Evolutionary conservation across 2,329 filamentous ascomycete species (phyloP), one percentile per base, ranked within the genome.

Genomic region (Colletotrichum destructivum): DNA sequence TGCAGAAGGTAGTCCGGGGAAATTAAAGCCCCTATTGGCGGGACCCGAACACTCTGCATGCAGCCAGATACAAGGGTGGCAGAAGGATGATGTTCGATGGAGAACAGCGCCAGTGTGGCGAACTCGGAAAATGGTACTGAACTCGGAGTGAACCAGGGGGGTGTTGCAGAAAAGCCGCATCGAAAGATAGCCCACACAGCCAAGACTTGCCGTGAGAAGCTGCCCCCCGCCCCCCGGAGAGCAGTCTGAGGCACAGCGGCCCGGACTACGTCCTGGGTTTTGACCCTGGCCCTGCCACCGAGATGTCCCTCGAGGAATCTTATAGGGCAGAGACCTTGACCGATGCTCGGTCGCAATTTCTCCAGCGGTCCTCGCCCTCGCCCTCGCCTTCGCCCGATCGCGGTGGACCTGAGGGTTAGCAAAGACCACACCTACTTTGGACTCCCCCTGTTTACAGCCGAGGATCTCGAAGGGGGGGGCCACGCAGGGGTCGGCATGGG

Each of bases 31-130:
- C 18, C 46, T 11, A 67, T 62, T 62, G 65, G 60, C 21, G 8
- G 47, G 13, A 23, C 8, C 18, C 13, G 7, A 7, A 35, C 8
- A 57, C 0, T 26, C 13, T n/a, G 11, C 26, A 8, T 18, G 26
- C 18, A 47, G 26, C 44, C 7, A 60, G 42, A 11, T 6, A 31
- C 26, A 31, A 31, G 42, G 35, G 5, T 4, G 16, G 46, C 21
- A 5, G 35, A 57, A 46, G 40, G 7, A 60, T 31, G 9, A 44
- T 13, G 5, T 31, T 46, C 55, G 55, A 21, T 26, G 16, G 38
- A 47, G 12, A 23, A 9, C 57, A 55, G 57, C 31, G 57, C 57
- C 23, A 55, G 23, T 55, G 57, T 62, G 65, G 65, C 65, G 55
- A 54, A 62, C 26, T 16, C 38, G 47, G 46, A 35, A 9, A 23